phyloP scores from a whole-genome alignment of 179 eudicot species.

The Camellia oleifera region DNA sequence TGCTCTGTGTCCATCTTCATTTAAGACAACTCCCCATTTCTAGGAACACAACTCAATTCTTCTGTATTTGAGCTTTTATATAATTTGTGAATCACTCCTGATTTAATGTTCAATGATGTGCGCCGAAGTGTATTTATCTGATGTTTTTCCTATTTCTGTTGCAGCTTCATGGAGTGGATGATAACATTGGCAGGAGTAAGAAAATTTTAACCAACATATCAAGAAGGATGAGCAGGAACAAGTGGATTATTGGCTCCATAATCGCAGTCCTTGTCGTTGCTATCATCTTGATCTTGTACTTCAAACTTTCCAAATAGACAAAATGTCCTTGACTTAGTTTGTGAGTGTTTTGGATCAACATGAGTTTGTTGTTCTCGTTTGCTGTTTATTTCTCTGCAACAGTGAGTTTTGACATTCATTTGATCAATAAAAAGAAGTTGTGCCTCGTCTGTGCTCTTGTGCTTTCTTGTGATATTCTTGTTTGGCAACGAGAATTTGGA shows the following conservation, averaged over 20 bases:
- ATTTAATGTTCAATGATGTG: not conserved
- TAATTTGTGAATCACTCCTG: not conserved
- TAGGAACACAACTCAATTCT: not conserved
- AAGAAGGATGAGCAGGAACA: constrained; percentile 61
- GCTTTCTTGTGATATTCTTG: not conserved
- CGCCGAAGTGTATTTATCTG: not conserved
- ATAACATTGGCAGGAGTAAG: constrained; percentile 45
- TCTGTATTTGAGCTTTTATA: not conserved
- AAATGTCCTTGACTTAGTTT: not conserved
- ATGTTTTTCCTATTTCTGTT: not conserved
- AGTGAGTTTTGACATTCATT: not conserved
- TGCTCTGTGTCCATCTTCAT: not conserved
- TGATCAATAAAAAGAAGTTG: not conserved
- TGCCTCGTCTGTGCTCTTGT: not conserved
- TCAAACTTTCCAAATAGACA: constrained; percentile 25
- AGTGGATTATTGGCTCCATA: constrained; percentile 42
- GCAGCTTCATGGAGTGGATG: constrained; percentile 68
- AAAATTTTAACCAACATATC: constrained; percentile 46
- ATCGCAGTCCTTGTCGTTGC: constrained; percentile 42
- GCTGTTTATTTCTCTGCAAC: not conserved
- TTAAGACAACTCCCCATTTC: not conserved
- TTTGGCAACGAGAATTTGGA: too few relatives aligned
- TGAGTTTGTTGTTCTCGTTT: not conserved
- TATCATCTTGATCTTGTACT: constrained; percentile 43
- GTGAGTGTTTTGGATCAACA: not conserved